Base-by-base conservation (phyloP, 1,284 basidiomycete species). In the Malassezia pachydermatis region DNA sequence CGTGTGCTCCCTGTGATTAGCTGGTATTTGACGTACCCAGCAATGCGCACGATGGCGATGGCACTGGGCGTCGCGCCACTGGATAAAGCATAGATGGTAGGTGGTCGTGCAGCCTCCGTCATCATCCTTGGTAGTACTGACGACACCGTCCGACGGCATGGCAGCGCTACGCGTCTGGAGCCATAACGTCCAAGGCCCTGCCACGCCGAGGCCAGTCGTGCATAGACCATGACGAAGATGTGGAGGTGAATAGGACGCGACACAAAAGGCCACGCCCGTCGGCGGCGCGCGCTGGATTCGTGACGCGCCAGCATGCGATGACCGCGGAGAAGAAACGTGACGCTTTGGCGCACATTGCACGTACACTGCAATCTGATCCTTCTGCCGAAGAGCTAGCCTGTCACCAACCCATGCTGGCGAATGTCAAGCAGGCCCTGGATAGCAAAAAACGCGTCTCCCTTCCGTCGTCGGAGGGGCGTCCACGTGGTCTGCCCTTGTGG, bases 1-100 rank as follows among this genome's bases (percentile, higher is more conserved):
- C 2, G 40, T 33, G 3, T 20, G 25, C 0, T 39, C 27, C 2
- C 40, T 48, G 6, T 5, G 3, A 19, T 33, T n/a, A 23, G 20
- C 14, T 13, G 34, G n/a, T 20, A 30, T 16, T 3, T 2, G 3
- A 34, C 48, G 32, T 45, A 84, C 0, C 88, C 87, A 6, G 86
- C 87, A 10, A 90, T 75, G 48, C 87, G 79, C 39, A 90, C 75
- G 36, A 90, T 81, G 1, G 82, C 84, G 14, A 90, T 78, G 23
- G 85, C 88, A 2, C 80, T 84, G 58, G 82, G 86, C 1, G 85
- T 86, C 4, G 81, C 79, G 2, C 86, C 84, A 0, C 86, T 87
- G 0, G 88, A 85, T 11, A 88, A 76, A 0, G 87, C 88, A 67
- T 84, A 90, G 49, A 90, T 86, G 0, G 88, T 90, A 9, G 42